Evolutionary conservation across 2,329 filamentous ascomycete species (phyloP).

Genomic region (Didymella pinodella): DNA sequence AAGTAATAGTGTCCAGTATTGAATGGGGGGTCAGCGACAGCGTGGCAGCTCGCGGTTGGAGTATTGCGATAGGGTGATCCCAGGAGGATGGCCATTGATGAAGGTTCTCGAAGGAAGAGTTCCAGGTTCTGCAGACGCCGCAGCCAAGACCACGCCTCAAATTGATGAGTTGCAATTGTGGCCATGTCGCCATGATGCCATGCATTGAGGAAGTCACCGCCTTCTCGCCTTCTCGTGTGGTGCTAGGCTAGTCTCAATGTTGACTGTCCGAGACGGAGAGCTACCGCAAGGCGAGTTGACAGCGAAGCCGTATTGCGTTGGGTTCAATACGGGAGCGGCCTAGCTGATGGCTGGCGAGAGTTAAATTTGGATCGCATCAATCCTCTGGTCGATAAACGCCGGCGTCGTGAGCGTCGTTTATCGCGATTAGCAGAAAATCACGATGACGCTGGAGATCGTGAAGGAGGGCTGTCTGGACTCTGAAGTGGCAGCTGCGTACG

Average conservation of each 20-base stretch:
- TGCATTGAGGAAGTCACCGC: conserved; percentile 21
- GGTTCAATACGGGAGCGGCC: conserved; percentile 20
- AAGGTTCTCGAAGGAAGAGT: conserved; percentile 14
- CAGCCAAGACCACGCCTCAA: conserved; percentile 16
- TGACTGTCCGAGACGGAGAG: conserved; percentile 15
- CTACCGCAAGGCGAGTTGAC: conserved; percentile 20
- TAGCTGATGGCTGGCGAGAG: conserved; percentile 14
- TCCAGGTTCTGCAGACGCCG: conserved; percentile 12
- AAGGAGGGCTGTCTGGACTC: conserved; percentile 6
- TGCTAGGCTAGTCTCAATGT: conserved; percentile 14
- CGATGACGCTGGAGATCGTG: conserved; percentile 5
- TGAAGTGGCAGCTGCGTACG: conserved; percentile 8
- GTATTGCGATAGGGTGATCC: neutral
- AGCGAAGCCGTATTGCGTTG: conserved; percentile 12
- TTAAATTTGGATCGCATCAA: conserved; percentile 23
- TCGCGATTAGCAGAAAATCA: conserved; percentile 7
- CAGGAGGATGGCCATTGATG: neutral
- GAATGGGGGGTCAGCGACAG: neutral
- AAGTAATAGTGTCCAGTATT: neutral
- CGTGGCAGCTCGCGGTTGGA: neutral
- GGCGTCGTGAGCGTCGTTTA: conserved; percentile 16
- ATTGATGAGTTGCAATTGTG: conserved; percentile 17
- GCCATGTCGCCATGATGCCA: conserved; percentile 13
- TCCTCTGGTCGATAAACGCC: conserved; percentile 11
- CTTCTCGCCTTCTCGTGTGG: conserved; percentile 14